Conservation (phyloP, 768 basidiomycete species). For the Exsudoporus frostii region DNA sequence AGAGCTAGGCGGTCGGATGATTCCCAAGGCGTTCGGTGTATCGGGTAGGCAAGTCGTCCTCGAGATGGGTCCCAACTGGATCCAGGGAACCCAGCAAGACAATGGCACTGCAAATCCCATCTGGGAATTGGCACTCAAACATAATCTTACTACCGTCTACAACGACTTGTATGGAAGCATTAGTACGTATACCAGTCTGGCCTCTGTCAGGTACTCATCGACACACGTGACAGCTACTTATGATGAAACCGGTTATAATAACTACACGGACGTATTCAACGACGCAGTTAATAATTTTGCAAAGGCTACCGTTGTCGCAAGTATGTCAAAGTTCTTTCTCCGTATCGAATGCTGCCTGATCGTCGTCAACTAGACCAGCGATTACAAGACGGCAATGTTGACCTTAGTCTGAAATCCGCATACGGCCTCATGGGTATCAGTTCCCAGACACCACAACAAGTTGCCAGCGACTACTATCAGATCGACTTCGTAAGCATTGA, state of each 20-base stretch:
- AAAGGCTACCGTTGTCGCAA: slow-evolving; percentile 42
- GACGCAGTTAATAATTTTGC: slow-evolving; percentile 39
- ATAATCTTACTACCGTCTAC: slow-evolving; percentile 43
- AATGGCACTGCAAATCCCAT: slow-evolving; percentile 59
- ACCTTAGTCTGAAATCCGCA: slow-evolving; percentile 50
- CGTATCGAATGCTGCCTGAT: slow-evolving; percentile 45
- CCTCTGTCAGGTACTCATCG: background rate
- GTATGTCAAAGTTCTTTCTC: slow-evolving; percentile 32
- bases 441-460: slow-evolving; percentile 42
- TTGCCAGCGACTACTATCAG: slow-evolving; percentile 56
- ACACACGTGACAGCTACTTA: slow-evolving; percentile 50
- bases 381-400: slow-evolving; percentile 37
- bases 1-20: slow-evolving; percentile 63
- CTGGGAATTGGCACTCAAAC: slow-evolving; percentile 52
- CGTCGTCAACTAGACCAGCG: slow-evolving; percentile 2
- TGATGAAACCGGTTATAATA: slow-evolving; percentile 46
- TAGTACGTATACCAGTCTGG: slow-evolving; percentile 41
- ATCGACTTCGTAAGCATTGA: slow-evolving; percentile 34
- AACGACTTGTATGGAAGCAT: slow-evolving; percentile 45
- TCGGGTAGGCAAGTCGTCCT: slow-evolving; percentile 38
- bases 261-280: slow-evolving; percentile 45
- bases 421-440: slow-evolving; percentile 50
- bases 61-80: slow-evolving; percentile 63
- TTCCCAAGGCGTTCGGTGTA: slow-evolving; percentile 42
- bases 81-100: slow-evolving; percentile 50